A percentile compares a stretch with the other conserved stretches of the same genome.
Evolutionary conservation across 2,329 filamentous ascomycete genomes (phyloP).

Genomic region (Aspergillus tanneri): DNA sequence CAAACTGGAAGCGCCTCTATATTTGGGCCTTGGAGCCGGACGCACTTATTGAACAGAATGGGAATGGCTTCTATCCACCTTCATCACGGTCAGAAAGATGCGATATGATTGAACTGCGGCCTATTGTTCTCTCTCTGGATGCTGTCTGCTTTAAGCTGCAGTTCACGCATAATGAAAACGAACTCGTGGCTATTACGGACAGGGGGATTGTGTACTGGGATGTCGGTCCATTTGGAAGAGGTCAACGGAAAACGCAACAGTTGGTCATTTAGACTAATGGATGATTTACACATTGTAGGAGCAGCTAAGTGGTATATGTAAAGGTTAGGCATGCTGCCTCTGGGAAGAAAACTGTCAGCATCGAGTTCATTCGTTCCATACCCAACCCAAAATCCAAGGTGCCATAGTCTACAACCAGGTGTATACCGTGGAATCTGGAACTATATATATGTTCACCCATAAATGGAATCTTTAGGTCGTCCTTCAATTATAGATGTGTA

Average conservation of each 20-base stretch:
- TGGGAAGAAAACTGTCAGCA: too few relatives aligned
- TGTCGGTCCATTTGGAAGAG: slow-evolving; percentile 31
- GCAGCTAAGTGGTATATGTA: too few relatives aligned
- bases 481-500: too few relatives aligned
- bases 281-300: too few relatives aligned
- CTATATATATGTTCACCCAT: too few relatives aligned
- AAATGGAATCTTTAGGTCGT: too few relatives aligned
- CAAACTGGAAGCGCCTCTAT: slow-evolving; percentile 43
- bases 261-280: slow-evolving; percentile 6
- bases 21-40: slow-evolving; percentile 42
- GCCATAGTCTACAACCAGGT: too few relatives aligned
- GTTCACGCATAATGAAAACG: slow-evolving; percentile 38
- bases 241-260: slow-evolving; percentile 19
- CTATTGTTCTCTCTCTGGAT: slow-evolving; percentile 34
- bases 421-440: too few relatives aligned
- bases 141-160: slow-evolving; percentile 41
- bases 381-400: too few relatives aligned
- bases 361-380: too few relatives aligned
- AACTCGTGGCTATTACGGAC: slow-evolving; percentile 44
- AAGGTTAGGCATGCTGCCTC: too few relatives aligned
- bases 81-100: slow-evolving; percentile 23
- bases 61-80: slow-evolving; percentile 33
- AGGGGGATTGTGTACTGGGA: slow-evolving; percentile 42
- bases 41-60: slow-evolving; percentile 35
- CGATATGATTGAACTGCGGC: slow-evolving; percentile 31